Evolutionary conservation across 805 yeast species (phyloP).

Genomic region (Metschnikowia rubicola): DNA sequence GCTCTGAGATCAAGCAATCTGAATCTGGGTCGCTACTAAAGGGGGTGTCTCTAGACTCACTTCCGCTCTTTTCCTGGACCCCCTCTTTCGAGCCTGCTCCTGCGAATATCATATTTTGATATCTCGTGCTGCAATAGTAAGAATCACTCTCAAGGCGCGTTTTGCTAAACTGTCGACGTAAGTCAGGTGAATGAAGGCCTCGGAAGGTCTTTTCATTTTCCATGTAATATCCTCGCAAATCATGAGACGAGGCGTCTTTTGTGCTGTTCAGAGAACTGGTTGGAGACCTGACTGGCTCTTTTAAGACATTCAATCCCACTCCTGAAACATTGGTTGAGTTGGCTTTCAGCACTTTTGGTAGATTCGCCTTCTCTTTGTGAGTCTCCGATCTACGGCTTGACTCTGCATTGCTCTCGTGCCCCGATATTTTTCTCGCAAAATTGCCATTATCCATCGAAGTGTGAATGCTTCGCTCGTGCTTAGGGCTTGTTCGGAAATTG

Average conservation of each 20-base stretch:
- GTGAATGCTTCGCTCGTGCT: conserved; percentile 8
- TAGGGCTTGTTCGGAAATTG: conserved; percentile 7
- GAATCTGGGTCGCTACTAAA: conserved; percentile 10
- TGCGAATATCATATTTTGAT: conserved; percentile 1
- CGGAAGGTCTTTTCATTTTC: conserved; percentile 15
- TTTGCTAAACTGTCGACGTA: conserved; percentile 12
- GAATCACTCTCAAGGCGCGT: conserved; percentile 7
- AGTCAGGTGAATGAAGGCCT: conserved; percentile 25
- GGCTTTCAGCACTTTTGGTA: conserved; percentile 30
- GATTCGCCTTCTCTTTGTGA: conserved; percentile 30
- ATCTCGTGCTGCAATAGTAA: conserved; percentile 3
- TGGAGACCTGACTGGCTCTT: conserved; percentile 20
- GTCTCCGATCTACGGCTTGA: background rate
- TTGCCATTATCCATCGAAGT: conserved; percentile 7
- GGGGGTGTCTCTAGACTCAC: conserved; percentile 4
- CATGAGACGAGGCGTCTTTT: conserved; percentile 12
- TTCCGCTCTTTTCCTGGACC: conserved; percentile 1
- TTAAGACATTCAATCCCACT: conserved; percentile 37
- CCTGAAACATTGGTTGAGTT: conserved; percentile 33
- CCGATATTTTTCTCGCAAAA: background rate
- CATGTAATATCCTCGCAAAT: conserved; percentile 19
- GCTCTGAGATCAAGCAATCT: conserved; percentile 6
- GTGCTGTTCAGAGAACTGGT: conserved; percentile 10
- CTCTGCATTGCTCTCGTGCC: background rate
- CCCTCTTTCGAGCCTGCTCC: background rate